Evolutionary conservation across 805 yeast species (phyloP), one percentile per base, ranked within the genome.

Genomic region (Nakazawaea sp.): DNA sequence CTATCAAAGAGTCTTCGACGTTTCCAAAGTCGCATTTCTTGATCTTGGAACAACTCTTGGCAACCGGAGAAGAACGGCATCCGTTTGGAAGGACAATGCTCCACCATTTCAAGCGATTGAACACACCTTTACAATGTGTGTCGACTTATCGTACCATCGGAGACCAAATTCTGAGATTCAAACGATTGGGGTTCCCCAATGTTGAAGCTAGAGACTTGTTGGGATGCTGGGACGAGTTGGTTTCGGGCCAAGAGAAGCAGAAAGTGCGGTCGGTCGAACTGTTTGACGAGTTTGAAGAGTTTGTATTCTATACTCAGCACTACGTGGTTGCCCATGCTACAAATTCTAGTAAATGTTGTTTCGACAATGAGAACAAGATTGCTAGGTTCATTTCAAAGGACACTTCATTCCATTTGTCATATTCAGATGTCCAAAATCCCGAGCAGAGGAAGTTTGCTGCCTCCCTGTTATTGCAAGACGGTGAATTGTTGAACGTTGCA

Each of bases 201-300:
- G 69, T 68, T 1, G 79, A 75, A 43, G 66, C 73, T 2, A 56
- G 62, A 23, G 75, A 81, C 49, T 58, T 85, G 46, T 62, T 69
- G 38, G 70, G 70, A 23, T 70, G 72, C 44, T 85, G 94, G 94
- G 50, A 50, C 11, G 45, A 58, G 7, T 53, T 68, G 16, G 58
- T 78, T 2, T 53, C 64, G 4, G 43, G 43, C 2, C 61, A 59
- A 1, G 50, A 59, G 5, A 73, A 70, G 46, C 30, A 38, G 0
- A 52, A 56, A 28, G 66, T 85, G 7, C 63, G 62, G 13, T 32
- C 50, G 1, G 64, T 81, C 16, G 94, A 84, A 51, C 72, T 73
- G 3, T 85, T 84, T 55, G 95, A 85, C 53, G 95, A 85, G 57
- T 72, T 84, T 75, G 95, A 84, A 57, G 95, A 84, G 55, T 83